Conservation (phyloP, 805 yeast genomes). For the Starmera dryadoides region DNA sequence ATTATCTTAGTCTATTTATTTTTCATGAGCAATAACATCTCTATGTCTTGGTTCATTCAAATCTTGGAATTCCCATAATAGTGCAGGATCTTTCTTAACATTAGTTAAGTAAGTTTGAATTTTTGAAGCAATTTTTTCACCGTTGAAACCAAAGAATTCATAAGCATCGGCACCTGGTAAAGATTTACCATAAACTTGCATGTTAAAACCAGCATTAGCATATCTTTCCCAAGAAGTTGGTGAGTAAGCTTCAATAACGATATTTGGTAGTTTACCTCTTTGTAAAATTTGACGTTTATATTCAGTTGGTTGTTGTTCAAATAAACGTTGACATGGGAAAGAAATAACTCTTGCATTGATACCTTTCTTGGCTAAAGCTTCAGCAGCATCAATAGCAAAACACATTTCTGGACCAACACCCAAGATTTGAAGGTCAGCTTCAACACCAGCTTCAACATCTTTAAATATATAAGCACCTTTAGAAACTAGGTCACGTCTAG, state of each 20-base stretch:
- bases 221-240: slow-evolving; percentile 91
- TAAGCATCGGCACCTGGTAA: slow-evolving; percentile 81
- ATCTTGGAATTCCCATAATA: slow-evolving; percentile 24
- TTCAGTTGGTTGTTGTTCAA: slow-evolving; percentile 74
- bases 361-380: slow-evolving; percentile 58
- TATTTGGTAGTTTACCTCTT: slow-evolving; percentile 85
- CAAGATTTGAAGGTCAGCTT: too few relatives aligned
- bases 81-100: slow-evolving; percentile 7
- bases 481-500: slow-evolving; percentile 82
- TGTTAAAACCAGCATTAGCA: slow-evolving; percentile 94
- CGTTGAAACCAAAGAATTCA: slow-evolving; percentile 83
- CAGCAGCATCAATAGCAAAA: slow-evolving; percentile 75
- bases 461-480: slow-evolving; percentile 90
- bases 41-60: slow-evolving; percentile 11
- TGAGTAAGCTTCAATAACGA: slow-evolving; percentile 91
- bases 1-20: too few relatives aligned
- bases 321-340: slow-evolving; percentile 86
- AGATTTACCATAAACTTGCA: slow-evolving; percentile 94
- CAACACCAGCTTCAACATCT: slow-evolving; percentile 53
- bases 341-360: slow-evolving; percentile 80
- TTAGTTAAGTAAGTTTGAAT: slow-evolving; percentile 16
- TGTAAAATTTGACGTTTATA: slow-evolving; percentile 87
- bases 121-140: slow-evolving; percentile 86
- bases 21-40: not conserved
- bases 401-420: slow-evolving; percentile 91